phyloP scores from a whole-genome alignment of 2,329 filamentous ascomycete species.

The Claviceps pusilla region DNA sequence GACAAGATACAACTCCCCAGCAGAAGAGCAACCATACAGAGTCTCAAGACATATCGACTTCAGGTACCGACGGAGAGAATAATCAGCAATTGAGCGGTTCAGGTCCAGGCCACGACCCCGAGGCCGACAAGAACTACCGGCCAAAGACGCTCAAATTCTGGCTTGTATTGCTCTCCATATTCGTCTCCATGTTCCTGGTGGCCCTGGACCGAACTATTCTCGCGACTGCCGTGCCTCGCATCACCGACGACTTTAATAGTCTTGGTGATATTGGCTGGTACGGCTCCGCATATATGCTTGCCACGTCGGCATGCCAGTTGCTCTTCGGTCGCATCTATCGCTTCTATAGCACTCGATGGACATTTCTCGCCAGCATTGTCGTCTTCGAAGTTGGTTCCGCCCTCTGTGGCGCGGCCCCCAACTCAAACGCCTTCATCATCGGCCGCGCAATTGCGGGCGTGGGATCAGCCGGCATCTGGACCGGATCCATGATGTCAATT shows the following conservation, averaged over 20 bases:
- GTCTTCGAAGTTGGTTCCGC: background rate
- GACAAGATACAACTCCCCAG: background rate
- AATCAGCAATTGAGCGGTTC: background rate
- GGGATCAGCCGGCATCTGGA: constrained; percentile 31
- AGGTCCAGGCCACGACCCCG: background rate
- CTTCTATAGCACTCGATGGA: background rate
- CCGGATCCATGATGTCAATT: constrained; percentile 31
- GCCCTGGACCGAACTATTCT: background rate
- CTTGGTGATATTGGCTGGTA: background rate
- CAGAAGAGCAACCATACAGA: background rate
- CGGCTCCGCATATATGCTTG: background rate
- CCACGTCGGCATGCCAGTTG: background rate
- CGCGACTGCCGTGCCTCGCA: background rate
- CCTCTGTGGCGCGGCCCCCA: constrained; percentile 18
- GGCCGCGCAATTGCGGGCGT: constrained; percentile 36
- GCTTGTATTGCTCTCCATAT: background rate
- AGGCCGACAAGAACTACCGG: background rate
- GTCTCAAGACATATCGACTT: background rate
- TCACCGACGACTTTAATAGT: background rate
- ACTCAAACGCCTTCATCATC: constrained; percentile 33
- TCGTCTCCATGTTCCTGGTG: background rate
- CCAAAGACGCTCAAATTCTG: background rate
- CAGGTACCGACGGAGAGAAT: background rate
- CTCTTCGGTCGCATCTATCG: background rate
- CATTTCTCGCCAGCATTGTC: background rate